A percentile compares a stretch with the other conserved stretches of the same genome.
phyloP scores from a whole-genome alignment of 2,329 filamentous ascomycete genomes.

The Aspergillaceae sp. region DNA sequence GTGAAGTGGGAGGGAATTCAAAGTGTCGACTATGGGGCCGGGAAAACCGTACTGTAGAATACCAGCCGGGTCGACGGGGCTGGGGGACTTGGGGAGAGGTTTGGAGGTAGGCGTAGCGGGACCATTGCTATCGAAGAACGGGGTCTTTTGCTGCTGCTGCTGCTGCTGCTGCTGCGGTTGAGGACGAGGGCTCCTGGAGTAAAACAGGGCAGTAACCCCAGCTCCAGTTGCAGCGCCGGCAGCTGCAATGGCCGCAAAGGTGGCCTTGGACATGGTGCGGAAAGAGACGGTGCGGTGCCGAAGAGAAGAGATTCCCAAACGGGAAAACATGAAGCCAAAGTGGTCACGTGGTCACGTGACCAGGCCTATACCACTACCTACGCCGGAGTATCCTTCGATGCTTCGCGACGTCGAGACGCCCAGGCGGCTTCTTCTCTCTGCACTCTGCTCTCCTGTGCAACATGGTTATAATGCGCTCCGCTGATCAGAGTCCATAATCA shows the following conservation, averaged over 20 bases:
- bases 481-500: too few species aligned
- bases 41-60: conserved; percentile 86
- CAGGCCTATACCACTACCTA: not conserved
- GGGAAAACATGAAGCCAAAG: conserved; percentile 4
- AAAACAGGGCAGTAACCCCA: conserved; percentile 59
- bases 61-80: conserved; percentile 62
- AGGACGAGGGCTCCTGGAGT: conserved; percentile 47
- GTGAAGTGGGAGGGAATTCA: conserved; percentile 65
- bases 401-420: too few species aligned
- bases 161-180: conserved; percentile 17
- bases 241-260: conserved; percentile 65
- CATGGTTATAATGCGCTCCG: too few species aligned
- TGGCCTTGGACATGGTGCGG: conserved; percentile 64
- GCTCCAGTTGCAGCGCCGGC: conserved; percentile 69
- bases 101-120: conserved; percentile 21
- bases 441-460: too few species aligned
- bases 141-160: conserved; percentile 4
- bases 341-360: not conserved
- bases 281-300: not conserved
- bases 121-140: conserved; percentile 25
- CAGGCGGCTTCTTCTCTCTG: too few species aligned
- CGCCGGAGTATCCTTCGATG: too few species aligned
- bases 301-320: conserved; percentile 1
- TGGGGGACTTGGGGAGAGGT: conserved; percentile 11
- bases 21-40: conserved; percentile 76